Base-by-base conservation (phyloP, 2,329 filamentous ascomycete species). In the Aspergillus terreus region DNA sequence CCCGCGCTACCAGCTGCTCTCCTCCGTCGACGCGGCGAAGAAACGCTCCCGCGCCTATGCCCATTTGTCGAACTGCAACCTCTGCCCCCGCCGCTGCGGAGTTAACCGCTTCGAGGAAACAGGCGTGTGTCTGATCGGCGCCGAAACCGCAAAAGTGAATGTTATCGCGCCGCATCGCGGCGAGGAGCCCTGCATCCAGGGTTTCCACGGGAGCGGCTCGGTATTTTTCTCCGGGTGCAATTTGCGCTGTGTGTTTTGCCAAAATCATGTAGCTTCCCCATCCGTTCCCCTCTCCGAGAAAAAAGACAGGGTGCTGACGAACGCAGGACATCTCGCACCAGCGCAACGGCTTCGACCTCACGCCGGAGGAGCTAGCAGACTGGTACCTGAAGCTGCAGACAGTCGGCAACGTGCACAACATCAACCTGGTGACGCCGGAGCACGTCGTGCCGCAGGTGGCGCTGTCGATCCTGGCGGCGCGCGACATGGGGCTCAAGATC, bases 91-190 rank as follows among this genome's bases (percentile, higher is more conserved):
- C 11, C 74, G 83, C 43, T 94, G 90, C 68, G 83, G 85, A 48
- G 87, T 92, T 32, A 91, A 95, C 67, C 83, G 89, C n/a, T 90
- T 84, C 62, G 83, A 92, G 70, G 86, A 79, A 58, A 89, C 87
- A 1, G 90, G 89, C 12, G 80, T 87, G 63, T 95, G 89, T 65
- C 76, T 94, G 53, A 87, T 94, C 59, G 88, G 88, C 12, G 78
- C 79, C 1, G 80, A 86, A 53, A 85, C 80, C 44, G 87, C 84
- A 50, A 90, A 90, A 63, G 88, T 94, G 59, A 91, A 90, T 66
- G 88, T 88, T 6, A 90, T 95, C 58, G 89, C 88, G 52, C 90
- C 89, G 46, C 90, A 94, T 70, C 92, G 92, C 67, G 89, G 88
- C 41, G 88, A 92, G 76, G 83, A 95, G 67, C 87, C 89, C 0